Base-by-base conservation (phyloP, 2,329 filamentous ascomycete genomes). In the Monosporascus sp. region DNA sequence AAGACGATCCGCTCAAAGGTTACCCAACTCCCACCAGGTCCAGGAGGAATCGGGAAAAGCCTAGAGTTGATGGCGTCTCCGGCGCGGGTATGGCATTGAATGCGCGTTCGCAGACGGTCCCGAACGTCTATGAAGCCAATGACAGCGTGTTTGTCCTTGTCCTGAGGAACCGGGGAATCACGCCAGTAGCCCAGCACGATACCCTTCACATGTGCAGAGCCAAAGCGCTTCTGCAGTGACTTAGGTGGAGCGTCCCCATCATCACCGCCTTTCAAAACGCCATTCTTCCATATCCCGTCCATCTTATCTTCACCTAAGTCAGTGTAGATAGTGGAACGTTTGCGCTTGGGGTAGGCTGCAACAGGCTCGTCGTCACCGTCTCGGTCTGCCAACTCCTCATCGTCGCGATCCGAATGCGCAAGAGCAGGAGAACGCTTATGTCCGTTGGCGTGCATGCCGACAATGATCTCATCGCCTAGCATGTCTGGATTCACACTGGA, bases 11-110 rank as follows among this genome's bases (percentile, higher is more conserved):
- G 74, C 53, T 84, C 79, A 59, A 85, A 85, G 0, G 81, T 85
- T 24, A 85, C 81, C 82, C 82, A 86, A 63, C 81, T 84, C 51
- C 80, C 82, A 22, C 82, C 82, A 1, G 81, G 79, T 0, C 81
- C 82, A 2, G 79, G 76, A 1, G 81, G 82, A 4, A 82, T 60
- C 14, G 65, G 65, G 61, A 35, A 80, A 70, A 63, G 74, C 74
- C 27, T 70, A 41, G 72, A 64, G 6, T 74, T 70, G 27, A 85
- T 70, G 2, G 70, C 62, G 11, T 78, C 73, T 14, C 80, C 80
- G 2, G 68, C 63, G 22, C 77, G 74, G 45, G 76, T 81, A 48
- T 72, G 69, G 0, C 72, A 70, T 60, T 82, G 78, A 38, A 85
- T 78, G 7, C 81, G 76, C 2, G 82, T 85, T 26, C 83, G 79